Conservation (phyloP, 1,284 basidiomycete genomes). For the Moniliella sp. region DNA sequence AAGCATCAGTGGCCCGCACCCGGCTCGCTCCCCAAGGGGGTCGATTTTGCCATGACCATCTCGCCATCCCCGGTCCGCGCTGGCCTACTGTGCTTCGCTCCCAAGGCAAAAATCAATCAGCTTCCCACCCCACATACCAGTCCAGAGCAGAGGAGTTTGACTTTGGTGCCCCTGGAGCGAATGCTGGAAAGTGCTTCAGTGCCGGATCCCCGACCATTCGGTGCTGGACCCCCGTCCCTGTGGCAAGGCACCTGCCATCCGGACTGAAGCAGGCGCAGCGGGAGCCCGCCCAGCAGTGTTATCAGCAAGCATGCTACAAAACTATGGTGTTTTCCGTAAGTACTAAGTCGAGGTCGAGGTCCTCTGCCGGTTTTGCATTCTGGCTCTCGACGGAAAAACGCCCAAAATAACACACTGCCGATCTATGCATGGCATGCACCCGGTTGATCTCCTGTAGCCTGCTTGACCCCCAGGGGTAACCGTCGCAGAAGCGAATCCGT, state of each 20-base stretch:
- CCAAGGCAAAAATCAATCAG: no score
- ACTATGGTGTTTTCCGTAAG: slow-evolving; percentile 59
- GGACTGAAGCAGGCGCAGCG: slow-evolving; percentile 30
- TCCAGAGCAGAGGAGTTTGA: no score
- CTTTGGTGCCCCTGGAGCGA: no score
- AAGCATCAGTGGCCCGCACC: no score
- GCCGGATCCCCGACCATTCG: no score
- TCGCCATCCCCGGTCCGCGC: no score
- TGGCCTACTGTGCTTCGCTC: no score
- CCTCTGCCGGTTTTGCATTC: slow-evolving; percentile 71
- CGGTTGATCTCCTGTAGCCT: slow-evolving; percentile 67
- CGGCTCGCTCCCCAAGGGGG: no score
- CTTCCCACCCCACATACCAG: no score
- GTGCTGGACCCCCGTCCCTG: no score
- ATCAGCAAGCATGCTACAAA: slow-evolving; percentile 48
- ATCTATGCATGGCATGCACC: slow-evolving; percentile 80
- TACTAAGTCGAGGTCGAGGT: slow-evolving; percentile 68
- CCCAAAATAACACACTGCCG: slow-evolving; percentile 77
- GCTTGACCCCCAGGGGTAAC: slow-evolving; percentile 57
- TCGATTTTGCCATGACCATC: no score
- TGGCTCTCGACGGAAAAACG: slow-evolving; percentile 71
- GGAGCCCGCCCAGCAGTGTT: slow-evolving; percentile 17
- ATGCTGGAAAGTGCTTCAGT: no score
- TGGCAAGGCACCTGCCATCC: slow-evolving; percentile 26
- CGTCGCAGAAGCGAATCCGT: slow-evolving; percentile 87